phyloP scores from a whole-genome alignment of 139 green algal genomes.

The Chlorella sp. region DNA sequence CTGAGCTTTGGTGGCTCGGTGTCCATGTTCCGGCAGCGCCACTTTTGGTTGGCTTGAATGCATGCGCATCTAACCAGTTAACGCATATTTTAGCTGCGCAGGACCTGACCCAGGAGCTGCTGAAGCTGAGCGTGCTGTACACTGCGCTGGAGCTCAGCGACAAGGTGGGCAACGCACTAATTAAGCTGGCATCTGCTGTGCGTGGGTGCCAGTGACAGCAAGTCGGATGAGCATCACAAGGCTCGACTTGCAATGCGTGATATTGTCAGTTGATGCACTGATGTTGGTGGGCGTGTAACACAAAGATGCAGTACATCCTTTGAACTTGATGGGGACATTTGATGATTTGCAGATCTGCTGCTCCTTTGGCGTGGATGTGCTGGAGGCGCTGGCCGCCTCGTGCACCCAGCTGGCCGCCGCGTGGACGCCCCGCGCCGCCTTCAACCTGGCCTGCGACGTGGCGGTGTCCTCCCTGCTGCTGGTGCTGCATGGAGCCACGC shows the following conservation, averaged over 20 bases:
- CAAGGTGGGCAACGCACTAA: constrained; percentile 58
- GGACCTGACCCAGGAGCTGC: constrained; percentile 82
- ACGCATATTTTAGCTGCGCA: neutral
- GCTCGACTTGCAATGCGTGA: too few species aligned
- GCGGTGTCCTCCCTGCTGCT: constrained; percentile 33
- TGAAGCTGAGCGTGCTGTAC: constrained; percentile 90
- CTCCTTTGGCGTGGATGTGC: constrained; percentile 85
- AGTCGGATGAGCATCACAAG: too few species aligned
- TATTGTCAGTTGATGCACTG: too few species aligned
- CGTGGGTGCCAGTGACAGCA: too few species aligned
- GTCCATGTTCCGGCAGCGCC: too few species aligned
- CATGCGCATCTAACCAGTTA: too few species aligned
- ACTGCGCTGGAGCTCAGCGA: constrained; percentile 87
- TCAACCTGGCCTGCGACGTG: constrained; percentile 33
- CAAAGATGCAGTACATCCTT: too few species aligned
- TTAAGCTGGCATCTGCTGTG: neutral
- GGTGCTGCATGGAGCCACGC: constrained; percentile 29
- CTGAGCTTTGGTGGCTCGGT: too few species aligned
- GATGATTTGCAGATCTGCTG: constrained; percentile 80
- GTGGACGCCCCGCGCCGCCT: neutral
- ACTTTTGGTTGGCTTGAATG: too few species aligned
- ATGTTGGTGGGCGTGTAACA: too few species aligned
- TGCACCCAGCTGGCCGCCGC: constrained; percentile 60
- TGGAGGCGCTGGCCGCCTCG: constrained; percentile 80
- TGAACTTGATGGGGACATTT: too few species aligned